Evolutionary conservation across 345 rosid genomes (phyloP).

Genomic region (Crucihimalaya himalaica): DNA sequence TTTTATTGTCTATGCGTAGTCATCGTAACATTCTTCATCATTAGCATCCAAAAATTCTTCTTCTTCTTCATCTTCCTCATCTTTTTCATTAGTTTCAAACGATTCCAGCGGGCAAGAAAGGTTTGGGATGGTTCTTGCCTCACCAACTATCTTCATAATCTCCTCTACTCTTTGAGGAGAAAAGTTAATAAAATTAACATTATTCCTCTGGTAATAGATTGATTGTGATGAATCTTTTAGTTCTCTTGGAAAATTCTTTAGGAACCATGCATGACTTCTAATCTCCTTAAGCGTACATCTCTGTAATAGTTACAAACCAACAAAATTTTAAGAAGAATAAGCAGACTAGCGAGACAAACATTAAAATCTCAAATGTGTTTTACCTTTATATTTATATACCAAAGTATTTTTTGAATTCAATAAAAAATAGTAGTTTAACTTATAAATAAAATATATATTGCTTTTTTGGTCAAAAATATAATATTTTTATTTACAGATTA

Average conservation of each 20-base stretch:
- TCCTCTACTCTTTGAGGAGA: conserved; percentile 68
- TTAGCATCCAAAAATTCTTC: conserved; percentile 63
- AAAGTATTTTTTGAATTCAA: background rate
- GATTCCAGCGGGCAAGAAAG: background rate
- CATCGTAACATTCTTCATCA: conserved; percentile 40
- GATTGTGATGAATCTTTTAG: conserved; percentile 55
- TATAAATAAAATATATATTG: background rate
- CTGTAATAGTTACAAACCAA: conserved; percentile 33
- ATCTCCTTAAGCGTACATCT: conserved; percentile 66
- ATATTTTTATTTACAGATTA: background rate
- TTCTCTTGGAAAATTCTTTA: conserved; percentile 63
- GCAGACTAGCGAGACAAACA: background rate
- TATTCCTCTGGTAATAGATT: conserved; percentile 32
- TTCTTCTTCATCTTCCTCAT: conserved; percentile 49
- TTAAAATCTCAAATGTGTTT: background rate
- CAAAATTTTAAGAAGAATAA: background rate
- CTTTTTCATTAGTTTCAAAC: conserved; percentile 31
- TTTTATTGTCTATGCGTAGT: background rate
- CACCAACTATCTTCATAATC: conserved; percentile 58
- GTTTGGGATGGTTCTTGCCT: conserved; percentile 56
- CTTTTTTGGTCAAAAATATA: too few species aligned
- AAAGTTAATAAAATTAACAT: conserved; percentile 27
- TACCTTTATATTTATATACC: background rate
- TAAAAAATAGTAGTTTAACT: too few species aligned
- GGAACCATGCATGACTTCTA: conserved; percentile 69